Base-by-base conservation (phyloP, 2,329 filamentous ascomycete genomes). In the Cordyceps militaris region DNA sequence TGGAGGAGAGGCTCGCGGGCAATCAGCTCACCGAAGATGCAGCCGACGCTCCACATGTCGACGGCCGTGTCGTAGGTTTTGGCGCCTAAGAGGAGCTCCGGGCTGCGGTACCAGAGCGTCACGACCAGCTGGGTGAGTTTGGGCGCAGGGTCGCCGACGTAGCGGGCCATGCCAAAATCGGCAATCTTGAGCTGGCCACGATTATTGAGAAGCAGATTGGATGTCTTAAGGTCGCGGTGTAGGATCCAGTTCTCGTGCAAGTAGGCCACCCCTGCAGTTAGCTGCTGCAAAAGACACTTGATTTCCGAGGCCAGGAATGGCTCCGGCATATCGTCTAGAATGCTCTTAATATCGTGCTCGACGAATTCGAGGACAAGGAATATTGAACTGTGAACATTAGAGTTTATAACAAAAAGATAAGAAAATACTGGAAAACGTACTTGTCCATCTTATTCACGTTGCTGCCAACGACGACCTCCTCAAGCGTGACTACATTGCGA, bases 341-440 rank as follows among this genome's bases (percentile, higher is more conserved):
- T 82, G 57, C 88, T 89, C 73, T 95, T 96, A 58, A 99, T 84
- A 69, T 99, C 94, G 78, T 99, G 94, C 76, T 97, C 93, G 66
- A 97, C 79, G 73, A 97, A 99, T 69, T 97, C 92, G 80, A 99
- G 93, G 62, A 97, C 94, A 58, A 99, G 84, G 71, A 91, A 95
- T 63, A 97, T 87, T 30, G 72, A 74, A 74, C 87, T 91, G 60
- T 56, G 23, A 34, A 13, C 4, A 11, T 26, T 49, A 60, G 52
- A 61, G 11, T 19, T 21, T 63, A 36, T 40, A 13, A 32, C 34
- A 46, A 43, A n/a, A 23, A 8, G 8, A 38, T 34, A 46, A 43
- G 16, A 23, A 8, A 4, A 38, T 1, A 50, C 32, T 6, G 44
- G 28, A 32, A 61, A 63, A 59, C 72, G 59, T 65, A 82, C 80